A percentile compares a stretch with the other conserved stretches of the same genome.
Evolutionary conservation across 2,329 filamentous ascomycete genomes (phyloP).

Genomic region (Colletotrichum truncatum): DNA sequence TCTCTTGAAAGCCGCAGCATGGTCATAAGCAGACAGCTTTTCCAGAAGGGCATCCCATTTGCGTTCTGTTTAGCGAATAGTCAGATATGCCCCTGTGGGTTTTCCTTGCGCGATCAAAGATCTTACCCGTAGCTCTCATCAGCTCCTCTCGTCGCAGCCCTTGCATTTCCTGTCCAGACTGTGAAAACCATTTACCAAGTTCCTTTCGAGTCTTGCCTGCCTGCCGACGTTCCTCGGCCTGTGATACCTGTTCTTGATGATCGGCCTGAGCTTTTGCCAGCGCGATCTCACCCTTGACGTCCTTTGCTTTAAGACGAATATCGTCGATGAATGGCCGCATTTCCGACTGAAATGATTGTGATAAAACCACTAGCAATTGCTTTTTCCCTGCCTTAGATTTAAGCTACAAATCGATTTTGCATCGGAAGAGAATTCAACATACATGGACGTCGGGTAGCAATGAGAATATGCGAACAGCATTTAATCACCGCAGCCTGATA

Average conservation of each 20-base stretch:
- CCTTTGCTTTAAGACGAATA: rapidly evolving
- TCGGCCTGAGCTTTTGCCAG: neutral
- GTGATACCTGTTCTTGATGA: neutral
- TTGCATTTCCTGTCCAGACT: neutral
- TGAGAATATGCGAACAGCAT: neutral
- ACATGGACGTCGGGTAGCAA: neutral
- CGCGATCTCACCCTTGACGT: rapidly evolving
- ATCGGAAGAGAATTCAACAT: too few species aligned
- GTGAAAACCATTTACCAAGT: neutral
- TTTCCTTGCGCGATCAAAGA: too few species aligned
- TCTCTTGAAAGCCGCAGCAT: rapidly evolving
- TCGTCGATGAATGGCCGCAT: rapidly evolving
- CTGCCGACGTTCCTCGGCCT: neutral
- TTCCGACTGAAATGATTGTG: neutral
- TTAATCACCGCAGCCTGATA: rapidly evolving
- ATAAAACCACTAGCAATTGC: neutral
- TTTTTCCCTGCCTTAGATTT: too few species aligned
- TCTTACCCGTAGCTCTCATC: neutral
- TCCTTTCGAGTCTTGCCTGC: neutral
- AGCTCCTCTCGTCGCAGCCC: neutral
- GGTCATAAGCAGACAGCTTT: rapidly evolving
- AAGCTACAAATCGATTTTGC: too few species aligned
- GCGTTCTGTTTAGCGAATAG: too few species aligned
- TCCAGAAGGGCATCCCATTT: neutral
- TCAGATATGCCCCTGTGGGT: too few species aligned